Evolutionary conservation across 768 basidiomycete genomes (phyloP), one percentile per base, ranked within the genome.

Genomic region (Macrolepiota fuliginosa): DNA sequence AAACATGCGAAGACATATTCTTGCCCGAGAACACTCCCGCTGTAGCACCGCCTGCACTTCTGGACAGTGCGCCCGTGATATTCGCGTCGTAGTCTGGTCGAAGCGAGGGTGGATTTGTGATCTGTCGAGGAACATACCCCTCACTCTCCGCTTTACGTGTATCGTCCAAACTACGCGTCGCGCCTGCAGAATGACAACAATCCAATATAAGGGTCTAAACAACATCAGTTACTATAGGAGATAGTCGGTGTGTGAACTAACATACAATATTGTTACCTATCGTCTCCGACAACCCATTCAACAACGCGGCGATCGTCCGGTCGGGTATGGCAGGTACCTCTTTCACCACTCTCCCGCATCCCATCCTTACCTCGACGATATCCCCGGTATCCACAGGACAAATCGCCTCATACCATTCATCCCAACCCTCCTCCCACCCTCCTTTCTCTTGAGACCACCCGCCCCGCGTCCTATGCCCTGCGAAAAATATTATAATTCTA

Each of bases 191-290:
- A 64, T 74, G 70, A 64, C 81, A 82, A 50, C 81, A 81, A 56
- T 81, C 81, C 6, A 82, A 68, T 50, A 82, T 77, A n/a, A 82
- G 65, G 10, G 76, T 79, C 81, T 82, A 6, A 22, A 2, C 22
- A 22, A 3, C 29, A 32, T 32, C 29, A 32, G 29, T 3, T 7
- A 32, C 7, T 7, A 32, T 32, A 3, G 29, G 29, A 32, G 29
- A 3, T 32, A 32, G 29, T 32, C 29, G 7, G 7, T 32, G 29
- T 7, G 29, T 32, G 29, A 27, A 27, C 42, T 6, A 1, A 52
- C 79, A 37, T 46, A 78, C 80, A n/a, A 81, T 79, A 61, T 81
- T 81, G 65, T 78, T 72, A 5, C 81, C 81, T 58, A 73, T 77
- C 19, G 46, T 50, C 27, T 67, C 69, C 11, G 81, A 74, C 0